A percentile compares a stretch with the other conserved stretches of the same genome.
Conservation (phyloP, 805 yeast species). For the Barnettozyma californica region DNA sequence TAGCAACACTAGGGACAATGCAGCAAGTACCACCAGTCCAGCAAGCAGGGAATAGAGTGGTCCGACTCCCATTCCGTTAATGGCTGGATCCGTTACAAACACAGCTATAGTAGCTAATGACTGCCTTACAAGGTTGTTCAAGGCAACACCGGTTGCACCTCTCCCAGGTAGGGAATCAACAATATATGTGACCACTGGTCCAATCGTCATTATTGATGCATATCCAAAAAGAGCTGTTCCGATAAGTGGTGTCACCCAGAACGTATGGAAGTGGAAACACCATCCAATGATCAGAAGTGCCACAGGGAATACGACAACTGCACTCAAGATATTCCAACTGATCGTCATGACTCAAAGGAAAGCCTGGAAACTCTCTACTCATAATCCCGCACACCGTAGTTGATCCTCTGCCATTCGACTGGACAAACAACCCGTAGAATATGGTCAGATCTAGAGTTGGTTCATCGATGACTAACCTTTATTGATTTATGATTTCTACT, state of each 20-base stretch:
- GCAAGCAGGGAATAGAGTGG: constrained; percentile 63
- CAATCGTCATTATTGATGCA: constrained; percentile 79
- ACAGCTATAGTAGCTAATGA: constrained; percentile 71
- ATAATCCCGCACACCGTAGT: too few species aligned
- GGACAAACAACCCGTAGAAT: too few species aligned
- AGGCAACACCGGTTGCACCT: constrained; percentile 86
- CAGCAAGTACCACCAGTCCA: constrained; percentile 44
- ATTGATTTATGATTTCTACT: too few species aligned
- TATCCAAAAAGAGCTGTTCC: constrained; percentile 82
- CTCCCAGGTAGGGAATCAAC: constrained; percentile 83
- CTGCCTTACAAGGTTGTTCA: constrained; percentile 72
- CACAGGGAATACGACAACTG: constrained; percentile 56
- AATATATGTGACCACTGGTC: constrained; percentile 72
- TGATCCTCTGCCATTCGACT: constrained; percentile 15
- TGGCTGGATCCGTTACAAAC: constrained; percentile 67
- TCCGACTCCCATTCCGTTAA: constrained; percentile 64
- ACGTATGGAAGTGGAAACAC: constrained; percentile 60
- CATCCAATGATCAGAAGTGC: constrained; percentile 76
- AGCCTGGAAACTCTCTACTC: too few species aligned
- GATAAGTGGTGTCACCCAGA: constrained; percentile 75
- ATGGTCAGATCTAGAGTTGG: too few species aligned
- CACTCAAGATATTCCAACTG: constrained; percentile 65
- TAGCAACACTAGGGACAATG: constrained; percentile 39
- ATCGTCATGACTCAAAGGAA: too few species aligned
- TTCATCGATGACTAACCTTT: too few species aligned